Conservation (phyloP, 345 rosid species). For the Excoecaria cochinchinensis region DNA sequence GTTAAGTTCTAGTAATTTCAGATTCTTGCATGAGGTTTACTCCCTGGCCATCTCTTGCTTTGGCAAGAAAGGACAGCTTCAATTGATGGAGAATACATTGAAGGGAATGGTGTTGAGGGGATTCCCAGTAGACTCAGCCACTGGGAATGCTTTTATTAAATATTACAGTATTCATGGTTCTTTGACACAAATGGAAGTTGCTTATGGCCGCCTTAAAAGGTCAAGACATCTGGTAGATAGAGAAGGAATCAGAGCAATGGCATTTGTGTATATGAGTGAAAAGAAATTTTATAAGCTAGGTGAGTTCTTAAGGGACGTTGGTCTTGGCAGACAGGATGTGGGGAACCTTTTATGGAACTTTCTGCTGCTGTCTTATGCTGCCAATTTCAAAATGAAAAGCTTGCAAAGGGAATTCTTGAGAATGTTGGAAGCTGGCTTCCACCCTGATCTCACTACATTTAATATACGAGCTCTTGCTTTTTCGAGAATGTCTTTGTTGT, state of each 20-base stretch:
- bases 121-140: slow-evolving; percentile 41
- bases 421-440: slow-evolving; percentile 61
- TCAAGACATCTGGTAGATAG: slow-evolving; percentile 50
- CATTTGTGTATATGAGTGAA: slow-evolving; percentile 46
- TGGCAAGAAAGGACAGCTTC: slow-evolving; percentile 58
- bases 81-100: slow-evolving; percentile 56
- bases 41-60: slow-evolving; percentile 59
- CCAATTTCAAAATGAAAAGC: slow-evolving; percentile 83
- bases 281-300: slow-evolving; percentile 53
- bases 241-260: slow-evolving; percentile 59
- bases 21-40: slow-evolving; percentile 35
- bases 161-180: slow-evolving; percentile 54
- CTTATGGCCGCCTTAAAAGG: slow-evolving; percentile 53
- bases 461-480: slow-evolving; percentile 73
- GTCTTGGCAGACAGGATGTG: slow-evolving; percentile 59
- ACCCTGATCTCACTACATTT: slow-evolving; percentile 74
- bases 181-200: slow-evolving; percentile 59
- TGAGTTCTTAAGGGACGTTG: slow-evolving; percentile 58
- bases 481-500: slow-evolving; percentile 72
- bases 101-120: slow-evolving; percentile 46
- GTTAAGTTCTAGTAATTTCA: slow-evolving; percentile 32
- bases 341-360: slow-evolving; percentile 79
- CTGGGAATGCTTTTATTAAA: slow-evolving; percentile 50
- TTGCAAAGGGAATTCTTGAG: slow-evolving; percentile 71
- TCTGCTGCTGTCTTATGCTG: slow-evolving; percentile 69